phyloP scores from a whole-genome alignment of 345 rosid species.

The Eucalyptus viminalis region DNA sequence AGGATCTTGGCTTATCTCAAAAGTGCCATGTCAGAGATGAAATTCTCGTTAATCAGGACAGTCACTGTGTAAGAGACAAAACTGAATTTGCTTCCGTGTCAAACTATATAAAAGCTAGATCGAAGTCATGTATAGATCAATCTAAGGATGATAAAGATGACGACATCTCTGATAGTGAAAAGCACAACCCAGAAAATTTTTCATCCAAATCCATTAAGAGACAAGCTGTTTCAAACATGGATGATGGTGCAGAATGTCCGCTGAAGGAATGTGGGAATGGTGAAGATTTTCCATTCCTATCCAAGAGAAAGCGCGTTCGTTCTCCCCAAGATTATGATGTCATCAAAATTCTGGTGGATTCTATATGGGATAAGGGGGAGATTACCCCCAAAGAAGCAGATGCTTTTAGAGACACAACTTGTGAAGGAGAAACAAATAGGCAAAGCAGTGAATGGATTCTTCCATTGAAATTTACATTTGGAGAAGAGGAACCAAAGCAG shows the following conservation, averaged over 20 bases:
- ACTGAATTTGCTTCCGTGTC: neutral
- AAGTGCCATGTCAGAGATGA: neutral
- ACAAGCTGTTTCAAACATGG: neutral
- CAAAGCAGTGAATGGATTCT: neutral
- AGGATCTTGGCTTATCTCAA: neutral
- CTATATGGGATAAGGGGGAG: neutral
- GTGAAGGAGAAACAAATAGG: neutral
- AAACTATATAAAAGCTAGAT: neutral
- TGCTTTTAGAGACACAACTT: neutral
- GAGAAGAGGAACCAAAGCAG: constrained; percentile 14
- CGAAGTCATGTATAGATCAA: neutral
- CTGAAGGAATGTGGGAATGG: neutral
- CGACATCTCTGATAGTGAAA: neutral
- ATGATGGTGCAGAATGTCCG: neutral
- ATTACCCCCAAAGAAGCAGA: neutral
- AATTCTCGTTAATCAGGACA: neutral
- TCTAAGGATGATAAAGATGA: neutral
- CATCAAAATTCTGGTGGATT: neutral
- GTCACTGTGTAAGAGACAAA: neutral
- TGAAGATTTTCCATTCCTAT: neutral
- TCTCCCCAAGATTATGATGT: neutral
- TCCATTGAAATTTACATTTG: constrained; percentile 27
- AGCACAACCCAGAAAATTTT: neutral
- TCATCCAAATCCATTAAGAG: neutral
- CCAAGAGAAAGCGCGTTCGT: neutral